phyloP scores from a whole-genome alignment of 2,329 filamentous ascomycete genomes.

The Calonectria pteridis region DNA sequence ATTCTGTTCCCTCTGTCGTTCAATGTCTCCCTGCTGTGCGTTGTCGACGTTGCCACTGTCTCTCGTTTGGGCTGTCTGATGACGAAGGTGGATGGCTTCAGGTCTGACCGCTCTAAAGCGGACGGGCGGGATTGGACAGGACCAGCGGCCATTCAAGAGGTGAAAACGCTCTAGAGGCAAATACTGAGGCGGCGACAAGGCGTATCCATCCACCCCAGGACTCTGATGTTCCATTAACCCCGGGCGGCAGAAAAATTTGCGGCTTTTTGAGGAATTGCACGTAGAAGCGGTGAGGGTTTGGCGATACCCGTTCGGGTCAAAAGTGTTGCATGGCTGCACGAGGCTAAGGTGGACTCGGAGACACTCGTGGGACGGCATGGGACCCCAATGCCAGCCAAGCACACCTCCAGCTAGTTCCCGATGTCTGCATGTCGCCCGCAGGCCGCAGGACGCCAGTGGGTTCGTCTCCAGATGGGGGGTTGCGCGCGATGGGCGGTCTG shows the following conservation, averaged over 20 bases:
- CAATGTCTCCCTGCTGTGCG: neutral
- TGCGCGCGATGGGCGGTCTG: constrained; percentile 9
- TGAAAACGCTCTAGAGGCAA: neutral
- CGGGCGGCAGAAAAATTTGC: constrained; percentile 39
- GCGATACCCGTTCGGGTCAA: constrained; percentile 44
- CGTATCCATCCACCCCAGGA: constrained; percentile 31
- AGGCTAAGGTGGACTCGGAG: constrained; percentile 37
- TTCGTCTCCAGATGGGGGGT: constrained; percentile 17
- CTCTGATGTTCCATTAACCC: constrained; percentile 21
- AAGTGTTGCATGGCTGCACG: constrained; percentile 39
- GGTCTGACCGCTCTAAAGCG: constrained; percentile 44
- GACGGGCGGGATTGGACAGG: constrained; percentile 30
- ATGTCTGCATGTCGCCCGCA: constrained; percentile 29
- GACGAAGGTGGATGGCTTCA: constrained; percentile 36
- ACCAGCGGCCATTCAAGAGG: constrained; percentile 25
- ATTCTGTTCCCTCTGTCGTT: neutral
- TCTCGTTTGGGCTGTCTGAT: constrained; percentile 25
- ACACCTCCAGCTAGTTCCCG: constrained; percentile 25
- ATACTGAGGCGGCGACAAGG: constrained; percentile 25
- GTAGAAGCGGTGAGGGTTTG: constrained; percentile 45
- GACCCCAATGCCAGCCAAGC: constrained; percentile 14
- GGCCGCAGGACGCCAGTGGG: constrained; percentile 24
- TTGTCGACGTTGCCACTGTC: neutral
- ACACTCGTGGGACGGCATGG: constrained; percentile 33
- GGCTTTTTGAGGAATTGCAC: constrained; percentile 39